phyloP scores from a whole-genome alignment of 495 filamentous ascomycete species.

The Talaromyces nanjingensis region DNA sequence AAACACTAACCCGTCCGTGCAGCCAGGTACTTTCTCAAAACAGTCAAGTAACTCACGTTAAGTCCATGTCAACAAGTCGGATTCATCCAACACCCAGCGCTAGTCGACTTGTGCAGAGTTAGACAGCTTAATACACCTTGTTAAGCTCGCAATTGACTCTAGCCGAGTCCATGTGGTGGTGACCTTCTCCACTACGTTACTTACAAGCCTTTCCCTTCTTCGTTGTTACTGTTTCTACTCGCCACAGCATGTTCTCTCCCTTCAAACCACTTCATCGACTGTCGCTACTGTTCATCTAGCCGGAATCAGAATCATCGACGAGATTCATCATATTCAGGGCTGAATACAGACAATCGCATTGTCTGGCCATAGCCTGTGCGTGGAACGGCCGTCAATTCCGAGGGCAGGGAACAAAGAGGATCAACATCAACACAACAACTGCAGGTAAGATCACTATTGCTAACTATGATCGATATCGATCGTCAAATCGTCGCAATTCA shows the following conservation, averaged over 20 bases:
- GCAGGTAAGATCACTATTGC: not conserved
- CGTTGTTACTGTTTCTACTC: not conserved
- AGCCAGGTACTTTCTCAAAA: not conserved
- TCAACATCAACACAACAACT: not conserved
- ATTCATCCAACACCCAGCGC: not conserved
- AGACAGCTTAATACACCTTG: not conserved
- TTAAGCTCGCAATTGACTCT: not conserved
- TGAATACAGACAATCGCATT: not conserved
- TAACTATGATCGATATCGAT: not conserved
- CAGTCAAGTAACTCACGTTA: not conserved
- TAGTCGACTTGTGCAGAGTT: not conserved
- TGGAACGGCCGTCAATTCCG: not conserved
- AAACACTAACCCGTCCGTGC: not conserved
- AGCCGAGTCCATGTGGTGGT: not conserved
- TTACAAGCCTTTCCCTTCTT: not conserved
- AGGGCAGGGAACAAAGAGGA: not conserved
- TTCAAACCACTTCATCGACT: not conserved
- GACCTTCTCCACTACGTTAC: not conserved
- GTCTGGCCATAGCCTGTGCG: not conserved
- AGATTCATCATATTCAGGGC: not conserved
- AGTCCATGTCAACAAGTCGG: not conserved
- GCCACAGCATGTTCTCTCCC: not conserved
- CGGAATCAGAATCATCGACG: not conserved
- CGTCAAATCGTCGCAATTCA: not conserved
- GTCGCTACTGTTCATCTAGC: not conserved